Conservation (phyloP, 768 basidiomycete genomes). For the Artomyces pyxidatus region DNA sequence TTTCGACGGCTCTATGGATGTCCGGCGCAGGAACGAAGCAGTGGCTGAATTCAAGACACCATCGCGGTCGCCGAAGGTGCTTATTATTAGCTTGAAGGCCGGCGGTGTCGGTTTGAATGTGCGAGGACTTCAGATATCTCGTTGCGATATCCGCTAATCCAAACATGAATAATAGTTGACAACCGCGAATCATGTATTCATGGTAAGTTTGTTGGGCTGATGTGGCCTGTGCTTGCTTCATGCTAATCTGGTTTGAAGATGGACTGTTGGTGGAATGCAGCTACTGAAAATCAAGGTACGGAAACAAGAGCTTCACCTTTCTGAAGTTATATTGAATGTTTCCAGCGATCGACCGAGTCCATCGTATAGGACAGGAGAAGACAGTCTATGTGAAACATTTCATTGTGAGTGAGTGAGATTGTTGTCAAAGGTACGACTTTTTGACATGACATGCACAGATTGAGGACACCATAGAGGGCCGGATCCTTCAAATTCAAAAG, state of each 20-base stretch:
- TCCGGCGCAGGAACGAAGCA: conserved; percentile 70
- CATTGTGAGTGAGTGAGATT: conserved; percentile 41
- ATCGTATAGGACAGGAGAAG: conserved; percentile 77
- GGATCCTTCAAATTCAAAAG: conserved; percentile 76
- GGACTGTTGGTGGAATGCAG: conserved; percentile 92
- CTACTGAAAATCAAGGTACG: conserved; percentile 70
- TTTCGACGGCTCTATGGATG: conserved; percentile 90
- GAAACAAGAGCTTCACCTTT: not conserved
- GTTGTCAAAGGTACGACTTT: not conserved
- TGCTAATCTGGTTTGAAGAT: conserved; percentile 57
- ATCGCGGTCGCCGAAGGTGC: conserved; percentile 63
- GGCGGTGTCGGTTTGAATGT: conserved; percentile 90
- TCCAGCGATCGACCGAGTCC: conserved; percentile 77
- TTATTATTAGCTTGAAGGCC: conserved; percentile 78
- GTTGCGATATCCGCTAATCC: too few relatives aligned
- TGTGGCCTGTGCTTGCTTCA: too few relatives aligned
- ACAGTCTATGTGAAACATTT: conserved; percentile 81
- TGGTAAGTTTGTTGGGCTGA: conserved; percentile 46
- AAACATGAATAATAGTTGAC: conserved; percentile 42
- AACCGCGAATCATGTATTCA: conserved; percentile 77
- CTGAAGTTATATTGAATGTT: not conserved
- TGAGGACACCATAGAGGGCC: conserved; percentile 67
- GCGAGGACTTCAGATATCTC: not conserved
- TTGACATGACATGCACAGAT: conserved; percentile 41
- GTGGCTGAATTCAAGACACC: conserved; percentile 69